Evolutionary conservation across 176 grass and related monocot species (phyloP), one percentile per base, ranked within the genome.

Genomic region (Aegilops longissima): DNA sequence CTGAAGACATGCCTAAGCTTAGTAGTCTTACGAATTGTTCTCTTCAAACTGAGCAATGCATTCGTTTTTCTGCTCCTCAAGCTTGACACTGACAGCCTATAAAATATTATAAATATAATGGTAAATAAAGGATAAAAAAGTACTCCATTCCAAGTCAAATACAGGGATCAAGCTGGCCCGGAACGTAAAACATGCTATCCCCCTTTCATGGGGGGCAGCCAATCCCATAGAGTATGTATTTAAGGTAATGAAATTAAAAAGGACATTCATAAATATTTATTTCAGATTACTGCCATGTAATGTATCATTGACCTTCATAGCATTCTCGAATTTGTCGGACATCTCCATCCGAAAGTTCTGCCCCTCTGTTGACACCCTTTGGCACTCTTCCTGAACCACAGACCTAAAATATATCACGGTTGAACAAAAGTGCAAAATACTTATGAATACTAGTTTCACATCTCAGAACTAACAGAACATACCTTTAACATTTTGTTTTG

Each of bases 401-500:
- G 21, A 91, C 31, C 21, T 76, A 92, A 65, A 87, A 34, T 31
- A n/a, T 70, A 87, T 66, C 77, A 87, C 21, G 83, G 63, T n/a
- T 79, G 54, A 89, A 86, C 18, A 52, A 70, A 87, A 66, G 27
- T 44, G 66, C 9, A 84, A 82, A 86, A 70, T 74, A 27, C n/a
- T 11, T 9, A 79, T 10, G 29, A 6, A 70, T 59, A 75, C 4
- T 82, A 27, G 39, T 33, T 69, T 87, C 27, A 90, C n/a, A 29
- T 66, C 38, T 70, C 66, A 72, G 33, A 58, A 76, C 54, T 73
- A 62, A 59, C 49, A 35, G 31, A 86, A 77, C 64, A 63, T 90
- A 94, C 97, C 97, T 94, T 96, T 39, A 99, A 83, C 82, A 92
- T 89, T 91, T 99, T 99, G 87, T 99, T 99, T 91, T 96, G 97